Base-by-base conservation (phyloP, 345 rosid species). In the Hibiscus tridactylites region DNA sequence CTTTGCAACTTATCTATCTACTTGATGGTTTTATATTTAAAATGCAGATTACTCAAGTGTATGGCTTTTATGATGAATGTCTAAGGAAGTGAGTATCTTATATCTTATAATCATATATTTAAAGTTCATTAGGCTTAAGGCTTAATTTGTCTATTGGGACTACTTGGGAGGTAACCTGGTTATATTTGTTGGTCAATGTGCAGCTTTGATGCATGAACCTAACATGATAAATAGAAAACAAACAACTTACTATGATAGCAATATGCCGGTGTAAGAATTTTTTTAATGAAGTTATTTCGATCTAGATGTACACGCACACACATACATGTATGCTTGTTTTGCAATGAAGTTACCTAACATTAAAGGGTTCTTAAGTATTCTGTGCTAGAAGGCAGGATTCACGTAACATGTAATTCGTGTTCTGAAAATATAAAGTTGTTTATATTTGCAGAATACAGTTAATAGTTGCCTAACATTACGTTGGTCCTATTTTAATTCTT, bases 61-160 rank as follows among this genome's bases (percentile, higher is more conserved):
- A 94, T 90, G 98, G 98, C 49, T 94, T 94, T 81, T 94, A 94
- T 81, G 98, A 91, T 76, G 99, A 94, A 78, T 94, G 99, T 84
- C 88, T 94, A 71, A 81, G 98, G 82, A 94, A 94, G 98, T 94
- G 83, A 91, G 98, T 86, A 31, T 73, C 77, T 15, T 42, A 61
- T 53, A 17, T 52, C 24, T 21, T 21, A 21, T 21, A 21, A 21
- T 21, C 24, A 50, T 47, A 49, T 49, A 49, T 1, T n/a, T 53
- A 53, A 53, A 53, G 58, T 53, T 53, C 8, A 9, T 64, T 4
- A 42, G 52, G 52, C 52, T 39, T 42, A 64, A 42, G 49, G 28
- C 50, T 10, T 19, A 63, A 9, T 64, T 53, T 53, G n/a, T 17
- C 31, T 19, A 64, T 10, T 64, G n/a, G 0, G 9, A 12, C n/a